These are phyloP conservation scores for Coniophora puteana DNA, from an alignment of 1,284 basidiomycete species.

Conservation along the genomic window DNA sequence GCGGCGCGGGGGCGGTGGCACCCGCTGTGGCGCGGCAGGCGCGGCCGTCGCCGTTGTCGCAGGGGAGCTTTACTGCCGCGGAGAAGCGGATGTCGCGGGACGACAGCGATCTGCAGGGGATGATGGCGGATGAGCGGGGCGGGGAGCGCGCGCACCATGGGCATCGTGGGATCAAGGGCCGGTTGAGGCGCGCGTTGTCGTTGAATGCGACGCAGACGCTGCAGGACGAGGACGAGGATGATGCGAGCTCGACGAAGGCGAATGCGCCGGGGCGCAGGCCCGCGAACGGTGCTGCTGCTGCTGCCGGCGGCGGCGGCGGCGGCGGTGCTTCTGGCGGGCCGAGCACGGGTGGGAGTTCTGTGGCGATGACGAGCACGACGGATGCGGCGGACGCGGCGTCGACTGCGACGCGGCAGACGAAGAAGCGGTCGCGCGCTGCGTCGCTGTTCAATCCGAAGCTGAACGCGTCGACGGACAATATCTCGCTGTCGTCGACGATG, in stretches of 20 bases:
- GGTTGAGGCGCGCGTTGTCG: constrained; percentile 71
- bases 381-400: constrained; percentile 34
- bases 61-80: constrained; percentile 58
- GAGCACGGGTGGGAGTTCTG: neutral
- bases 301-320: constrained; percentile 6
- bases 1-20: constrained; percentile 34
- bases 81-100: constrained; percentile 78
- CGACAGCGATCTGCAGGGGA: constrained; percentile 65
- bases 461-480: constrained; percentile 96
- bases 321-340: neutral
- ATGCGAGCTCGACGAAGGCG: constrained; percentile 23
- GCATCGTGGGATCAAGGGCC: constrained; percentile 69
- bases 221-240: constrained; percentile 57
- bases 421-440: constrained; percentile 67
- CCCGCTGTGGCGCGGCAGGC: constrained; percentile 43
- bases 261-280: constrained; percentile 25
- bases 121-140: constrained; percentile 40
- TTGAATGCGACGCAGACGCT: constrained; percentile 57
- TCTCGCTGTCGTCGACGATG: constrained; percentile 95
- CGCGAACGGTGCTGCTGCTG: constrained; percentile 15
- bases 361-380: constrained; percentile 21
- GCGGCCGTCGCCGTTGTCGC: constrained; percentile 77
- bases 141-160: constrained; percentile 38
- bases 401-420: constrained; percentile 54
- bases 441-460: constrained; percentile 86